Conservation (phyloP, 2,329 filamentous ascomycete genomes). For the Emericellopsis cladophorae region DNA sequence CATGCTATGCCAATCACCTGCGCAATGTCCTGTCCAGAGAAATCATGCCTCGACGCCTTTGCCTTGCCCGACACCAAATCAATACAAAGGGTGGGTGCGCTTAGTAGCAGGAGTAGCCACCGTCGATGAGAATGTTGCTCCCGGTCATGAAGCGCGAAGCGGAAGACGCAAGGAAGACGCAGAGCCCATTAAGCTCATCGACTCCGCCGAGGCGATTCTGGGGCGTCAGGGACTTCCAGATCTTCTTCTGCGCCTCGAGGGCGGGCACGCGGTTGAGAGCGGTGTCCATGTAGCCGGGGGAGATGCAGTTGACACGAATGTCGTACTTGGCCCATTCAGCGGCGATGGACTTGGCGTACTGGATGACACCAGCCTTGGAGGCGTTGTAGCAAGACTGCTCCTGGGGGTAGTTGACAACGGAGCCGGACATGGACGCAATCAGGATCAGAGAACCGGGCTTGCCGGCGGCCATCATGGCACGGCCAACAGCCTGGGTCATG, state of each 20-base stretch:
- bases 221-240: slow-evolving; percentile 63
- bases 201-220: slow-evolving; percentile 61
- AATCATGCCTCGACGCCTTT: too few relatives aligned
- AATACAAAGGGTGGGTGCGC: neutral
- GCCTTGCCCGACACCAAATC: too few relatives aligned
- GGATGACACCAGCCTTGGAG: slow-evolving; percentile 68
- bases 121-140: slow-evolving; percentile 58
- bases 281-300: slow-evolving; percentile 79
- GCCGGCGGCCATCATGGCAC: slow-evolving; percentile 59
- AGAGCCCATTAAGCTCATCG: slow-evolving; percentile 66
- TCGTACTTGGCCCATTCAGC: slow-evolving; percentile 74
- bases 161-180: slow-evolving; percentile 64
- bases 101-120: slow-evolving; percentile 54
- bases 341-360: slow-evolving; percentile 68
- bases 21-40: too few relatives aligned
- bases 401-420: slow-evolving; percentile 77
- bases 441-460: slow-evolving; percentile 64
- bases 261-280: slow-evolving; percentile 67
- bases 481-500: slow-evolving; percentile 59
- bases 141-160: slow-evolving; percentile 68
- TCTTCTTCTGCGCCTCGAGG: slow-evolving; percentile 70
- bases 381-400: slow-evolving; percentile 77
- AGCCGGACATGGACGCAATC: slow-evolving; percentile 70
- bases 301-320: slow-evolving; percentile 77
- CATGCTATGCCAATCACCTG: too few relatives aligned